Percentiles rank a stretch among this genome's conserved stretches.
phyloP scores from a whole-genome alignment of 768 basidiomycete species.

The Podaxis carcinomalis region DNA sequence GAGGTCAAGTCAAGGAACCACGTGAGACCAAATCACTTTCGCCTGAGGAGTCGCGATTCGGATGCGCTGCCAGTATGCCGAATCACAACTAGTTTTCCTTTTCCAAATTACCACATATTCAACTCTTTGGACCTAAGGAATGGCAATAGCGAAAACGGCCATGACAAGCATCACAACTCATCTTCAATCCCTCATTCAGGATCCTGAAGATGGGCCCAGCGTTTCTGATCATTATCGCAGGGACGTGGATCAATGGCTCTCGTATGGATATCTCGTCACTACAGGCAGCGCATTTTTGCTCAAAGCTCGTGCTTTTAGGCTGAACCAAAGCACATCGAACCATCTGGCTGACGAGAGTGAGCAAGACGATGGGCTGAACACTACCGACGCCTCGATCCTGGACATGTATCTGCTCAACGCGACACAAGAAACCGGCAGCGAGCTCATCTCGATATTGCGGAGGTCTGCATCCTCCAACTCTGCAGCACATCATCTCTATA shows the following conservation, averaged over 20 bases:
- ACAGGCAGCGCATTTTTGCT: too few species aligned
- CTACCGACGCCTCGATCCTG: background rate
- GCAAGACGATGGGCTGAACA: background rate
- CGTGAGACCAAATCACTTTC: conserved; percentile 3
- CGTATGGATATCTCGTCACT: background rate
- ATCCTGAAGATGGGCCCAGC: background rate
- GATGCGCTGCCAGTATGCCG: background rate
- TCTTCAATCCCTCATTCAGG: conserved; percentile 1
- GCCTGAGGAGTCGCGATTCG: background rate
- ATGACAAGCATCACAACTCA: conserved; percentile 2
- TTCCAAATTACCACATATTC: background rate
- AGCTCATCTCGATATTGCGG: background rate
- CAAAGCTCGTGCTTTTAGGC: background rate
- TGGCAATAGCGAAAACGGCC: background rate
- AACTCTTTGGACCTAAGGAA: background rate
- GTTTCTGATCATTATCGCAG: background rate
- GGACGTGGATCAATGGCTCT: conserved; percentile 8
- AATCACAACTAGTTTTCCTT: background rate
- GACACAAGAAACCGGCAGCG: background rate
- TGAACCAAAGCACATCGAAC: background rate
- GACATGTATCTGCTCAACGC: background rate
- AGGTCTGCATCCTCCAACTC: background rate
- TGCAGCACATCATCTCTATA: too few species aligned
- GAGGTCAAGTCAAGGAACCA: background rate
- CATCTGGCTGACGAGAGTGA: background rate